phyloP scores from a whole-genome alignment of 2,329 filamentous ascomycete genomes.

The Nigrograna mackinnonii region DNA sequence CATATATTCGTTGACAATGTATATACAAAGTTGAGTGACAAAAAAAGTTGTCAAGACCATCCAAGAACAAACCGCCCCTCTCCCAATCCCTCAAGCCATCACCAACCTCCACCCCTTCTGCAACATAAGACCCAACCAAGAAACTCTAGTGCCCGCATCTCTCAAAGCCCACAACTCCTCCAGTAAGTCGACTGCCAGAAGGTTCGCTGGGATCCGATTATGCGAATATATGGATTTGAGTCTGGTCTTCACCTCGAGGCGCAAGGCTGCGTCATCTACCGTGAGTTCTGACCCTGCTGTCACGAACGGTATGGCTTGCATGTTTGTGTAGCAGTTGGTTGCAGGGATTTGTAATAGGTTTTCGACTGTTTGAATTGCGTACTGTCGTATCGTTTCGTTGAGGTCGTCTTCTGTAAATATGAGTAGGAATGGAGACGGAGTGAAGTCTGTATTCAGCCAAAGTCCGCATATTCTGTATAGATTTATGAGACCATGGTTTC shows the following conservation, averaged over 20 bases:
- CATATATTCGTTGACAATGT: no score
- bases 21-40: no score
- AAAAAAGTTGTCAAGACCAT: no score
- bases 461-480: neutral
- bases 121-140: neutral
- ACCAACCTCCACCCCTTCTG: neutral
- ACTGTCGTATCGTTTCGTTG: neutral
- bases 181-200: neutral
- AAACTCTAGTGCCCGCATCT: neutral
- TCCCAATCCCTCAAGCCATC: no score
- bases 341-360: neutral
- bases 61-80: no score
- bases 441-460: neutral
- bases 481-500: neutral
- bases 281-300: neutral
- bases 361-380: neutral
- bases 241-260: neutral
- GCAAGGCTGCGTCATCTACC: neutral
- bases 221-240: neutral
- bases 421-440: neutral
- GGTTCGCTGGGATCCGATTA: neutral
- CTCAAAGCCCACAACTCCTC: neutral
- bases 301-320: neutral
- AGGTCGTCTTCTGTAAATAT: neutral
- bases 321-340: neutral